Conservation (phyloP, 2,329 filamentous ascomycete genomes). For the Colletotrichum theobromicola region DNA sequence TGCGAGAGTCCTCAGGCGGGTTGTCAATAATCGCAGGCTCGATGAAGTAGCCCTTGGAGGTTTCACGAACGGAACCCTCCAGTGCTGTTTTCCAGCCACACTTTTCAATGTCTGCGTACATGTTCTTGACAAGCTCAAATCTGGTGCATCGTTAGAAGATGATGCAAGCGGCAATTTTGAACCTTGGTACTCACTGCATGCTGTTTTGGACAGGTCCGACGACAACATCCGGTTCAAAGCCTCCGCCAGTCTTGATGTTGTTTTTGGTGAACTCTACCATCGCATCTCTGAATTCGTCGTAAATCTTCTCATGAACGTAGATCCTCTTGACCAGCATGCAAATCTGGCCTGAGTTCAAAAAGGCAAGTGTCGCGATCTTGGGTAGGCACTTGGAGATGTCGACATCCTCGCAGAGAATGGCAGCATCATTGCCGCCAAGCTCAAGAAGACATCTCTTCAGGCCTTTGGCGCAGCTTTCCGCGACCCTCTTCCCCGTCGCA, state of each 20-base stretch:
- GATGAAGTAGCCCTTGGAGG: constrained; percentile 57
- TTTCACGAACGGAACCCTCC: neutral
- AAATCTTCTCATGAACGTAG: constrained; percentile 65
- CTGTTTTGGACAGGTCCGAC: constrained; percentile 63
- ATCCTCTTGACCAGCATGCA: constrained; percentile 54
- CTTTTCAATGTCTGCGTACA: constrained; percentile 54
- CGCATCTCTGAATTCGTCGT: constrained; percentile 54
- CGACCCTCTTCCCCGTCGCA: constrained; percentile 64
- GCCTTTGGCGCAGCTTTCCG: constrained; percentile 54
- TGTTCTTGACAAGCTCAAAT: constrained; percentile 52
- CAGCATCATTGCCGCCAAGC: constrained; percentile 65
- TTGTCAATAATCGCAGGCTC: constrained; percentile 64
- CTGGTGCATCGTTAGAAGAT: neutral
- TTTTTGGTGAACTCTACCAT: constrained; percentile 51
- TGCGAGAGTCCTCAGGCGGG: constrained; percentile 58
- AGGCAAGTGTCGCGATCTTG: constrained; percentile 54
- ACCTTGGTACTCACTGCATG: constrained; percentile 53
- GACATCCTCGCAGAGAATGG: constrained; percentile 63
- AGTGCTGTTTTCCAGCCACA: neutral
- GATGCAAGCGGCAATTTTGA: neutral
- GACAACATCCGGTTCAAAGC: constrained; percentile 44
- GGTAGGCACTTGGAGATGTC: constrained; percentile 43
- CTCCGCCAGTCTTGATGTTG: constrained; percentile 48
- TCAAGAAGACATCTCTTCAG: constrained; percentile 68
- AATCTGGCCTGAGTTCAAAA: constrained; percentile 57